phyloP scores from a whole-genome alignment of 1,284 basidiomycete species.

The Ganoderma boninense region DNA sequence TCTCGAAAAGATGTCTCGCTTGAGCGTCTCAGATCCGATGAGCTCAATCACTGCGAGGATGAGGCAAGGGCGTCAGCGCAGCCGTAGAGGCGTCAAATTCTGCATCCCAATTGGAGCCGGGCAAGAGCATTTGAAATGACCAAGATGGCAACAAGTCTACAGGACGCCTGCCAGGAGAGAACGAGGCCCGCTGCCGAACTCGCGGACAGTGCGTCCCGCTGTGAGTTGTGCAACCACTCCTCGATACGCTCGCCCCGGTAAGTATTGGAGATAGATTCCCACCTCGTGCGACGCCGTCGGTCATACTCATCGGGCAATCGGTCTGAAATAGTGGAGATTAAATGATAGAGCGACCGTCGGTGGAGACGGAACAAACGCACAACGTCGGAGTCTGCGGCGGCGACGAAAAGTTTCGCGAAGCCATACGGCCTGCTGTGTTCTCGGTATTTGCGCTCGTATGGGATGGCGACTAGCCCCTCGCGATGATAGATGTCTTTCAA shows the following conservation, averaged over 20 bases:
- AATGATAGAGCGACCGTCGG: neutral
- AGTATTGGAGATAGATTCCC: slow-evolving; percentile 6
- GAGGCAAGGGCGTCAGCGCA: neutral
- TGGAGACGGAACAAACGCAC: slow-evolving; percentile 45
- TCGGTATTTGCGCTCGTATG: slow-evolving; percentile 65
- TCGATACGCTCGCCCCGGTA: neutral
- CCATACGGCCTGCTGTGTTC: slow-evolving; percentile 67
- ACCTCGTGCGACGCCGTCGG: slow-evolving; percentile 76
- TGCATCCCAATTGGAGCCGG: too few species aligned
- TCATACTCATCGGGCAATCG: slow-evolving; percentile 80
- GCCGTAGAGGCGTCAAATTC: too few species aligned
- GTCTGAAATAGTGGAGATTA: slow-evolving; percentile 47
- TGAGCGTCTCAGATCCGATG: slow-evolving; percentile 66
- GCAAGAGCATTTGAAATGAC: neutral
- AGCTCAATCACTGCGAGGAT: slow-evolving; percentile 73
- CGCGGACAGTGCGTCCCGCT: neutral
- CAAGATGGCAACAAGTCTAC: neutral
- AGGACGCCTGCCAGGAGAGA: neutral
- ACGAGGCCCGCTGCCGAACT: neutral
- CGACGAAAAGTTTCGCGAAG: slow-evolving; percentile 70
- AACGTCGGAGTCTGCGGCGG: slow-evolving; percentile 68
- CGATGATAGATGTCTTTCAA: slow-evolving; percentile 74
- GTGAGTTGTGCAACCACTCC: neutral
- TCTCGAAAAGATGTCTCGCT: slow-evolving; percentile 61
- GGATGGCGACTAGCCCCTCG: slow-evolving; percentile 74